Conservation (phyloP, 2,329 filamentous ascomycete genomes). For the Laburnicola sp. region DNA sequence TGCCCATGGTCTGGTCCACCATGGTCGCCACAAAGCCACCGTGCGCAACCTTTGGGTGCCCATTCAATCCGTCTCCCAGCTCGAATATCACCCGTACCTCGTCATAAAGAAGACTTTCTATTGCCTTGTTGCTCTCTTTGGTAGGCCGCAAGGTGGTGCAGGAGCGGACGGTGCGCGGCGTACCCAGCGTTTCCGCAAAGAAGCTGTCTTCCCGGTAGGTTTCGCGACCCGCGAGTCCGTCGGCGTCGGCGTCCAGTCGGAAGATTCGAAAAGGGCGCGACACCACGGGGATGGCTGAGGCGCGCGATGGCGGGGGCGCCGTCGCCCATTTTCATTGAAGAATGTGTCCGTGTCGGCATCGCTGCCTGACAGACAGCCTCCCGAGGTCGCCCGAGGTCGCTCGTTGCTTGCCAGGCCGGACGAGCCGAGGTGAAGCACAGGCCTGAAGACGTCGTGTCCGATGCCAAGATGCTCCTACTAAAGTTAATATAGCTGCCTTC, state of each 20-base stretch:
- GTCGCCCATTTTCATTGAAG: slow-evolving; percentile 23
- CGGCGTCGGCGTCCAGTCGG: slow-evolving; percentile 47
- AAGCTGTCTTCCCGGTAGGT: slow-evolving; percentile 55
- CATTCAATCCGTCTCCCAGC: slow-evolving; percentile 59
- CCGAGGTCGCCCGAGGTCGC: too few species aligned
- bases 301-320: slow-evolving; percentile 18
- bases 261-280: slow-evolving; percentile 48
- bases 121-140: slow-evolving; percentile 17
- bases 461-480: too few species aligned
- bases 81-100: slow-evolving; percentile 47
- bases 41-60: slow-evolving; percentile 57
- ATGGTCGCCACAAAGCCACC: slow-evolving; percentile 62
- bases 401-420: background rate
- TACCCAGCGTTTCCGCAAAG: slow-evolving; percentile 57
- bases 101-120: slow-evolving; percentile 25
- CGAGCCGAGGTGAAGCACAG: slow-evolving; percentile 1
- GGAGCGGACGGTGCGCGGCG: slow-evolving; percentile 52
- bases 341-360: background rate
- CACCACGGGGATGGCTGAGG: slow-evolving; percentile 55
- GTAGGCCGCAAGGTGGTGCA: slow-evolving; percentile 30
- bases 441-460: background rate
- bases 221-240: slow-evolving; percentile 39
- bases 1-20: slow-evolving; percentile 62
- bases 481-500: too few species aligned
- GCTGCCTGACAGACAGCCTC: too few species aligned